Evolutionary conservation across 345 rosid genomes (phyloP).

Genomic region (Salix purpurea): DNA sequence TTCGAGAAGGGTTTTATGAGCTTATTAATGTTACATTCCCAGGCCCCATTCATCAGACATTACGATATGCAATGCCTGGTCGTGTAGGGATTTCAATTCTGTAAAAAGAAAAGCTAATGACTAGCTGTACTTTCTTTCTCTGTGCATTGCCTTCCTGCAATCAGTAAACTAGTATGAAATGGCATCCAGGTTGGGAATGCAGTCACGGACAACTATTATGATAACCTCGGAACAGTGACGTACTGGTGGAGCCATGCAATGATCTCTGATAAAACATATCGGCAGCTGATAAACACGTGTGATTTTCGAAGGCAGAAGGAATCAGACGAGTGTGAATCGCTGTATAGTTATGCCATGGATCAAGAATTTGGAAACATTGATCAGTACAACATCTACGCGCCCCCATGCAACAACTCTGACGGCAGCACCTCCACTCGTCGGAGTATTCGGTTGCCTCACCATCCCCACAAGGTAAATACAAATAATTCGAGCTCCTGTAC

Average conservation of each 20-base stretch:
- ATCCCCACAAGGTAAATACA: constrained; percentile 38
- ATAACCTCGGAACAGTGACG: constrained; percentile 90
- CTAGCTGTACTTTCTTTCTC: background rate
- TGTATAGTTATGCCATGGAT: constrained; percentile 89
- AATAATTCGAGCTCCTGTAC: background rate
- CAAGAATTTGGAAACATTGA: constrained; percentile 93
- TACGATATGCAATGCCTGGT: background rate
- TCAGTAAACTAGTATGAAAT: background rate
- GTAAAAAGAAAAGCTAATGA: background rate
- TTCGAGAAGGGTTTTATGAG: background rate
- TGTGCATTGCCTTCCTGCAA: background rate
- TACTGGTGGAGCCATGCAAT: constrained; percentile 99
- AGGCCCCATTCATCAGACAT: background rate
- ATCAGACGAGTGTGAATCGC: constrained; percentile 81
- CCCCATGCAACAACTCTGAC: constrained; percentile 84
- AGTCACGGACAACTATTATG: constrained; percentile 86
- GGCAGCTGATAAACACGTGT: constrained; percentile 73
- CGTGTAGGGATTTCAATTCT: background rate
- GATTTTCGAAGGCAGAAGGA: constrained; percentile 75
- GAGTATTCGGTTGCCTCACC: constrained; percentile 61
- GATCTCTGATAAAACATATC: constrained; percentile 86
- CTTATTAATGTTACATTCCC: background rate
- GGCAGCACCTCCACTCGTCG: constrained; percentile 42
- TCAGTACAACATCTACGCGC: constrained; percentile 87
- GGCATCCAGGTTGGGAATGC: constrained; percentile 84